Percentiles rank a stretch among this genome's conserved stretches.
These are phyloP conservation scores for Periconia digitata DNA, from an alignment of 2,329 filamentous ascomycete species.

Conservation along the genomic window DNA sequence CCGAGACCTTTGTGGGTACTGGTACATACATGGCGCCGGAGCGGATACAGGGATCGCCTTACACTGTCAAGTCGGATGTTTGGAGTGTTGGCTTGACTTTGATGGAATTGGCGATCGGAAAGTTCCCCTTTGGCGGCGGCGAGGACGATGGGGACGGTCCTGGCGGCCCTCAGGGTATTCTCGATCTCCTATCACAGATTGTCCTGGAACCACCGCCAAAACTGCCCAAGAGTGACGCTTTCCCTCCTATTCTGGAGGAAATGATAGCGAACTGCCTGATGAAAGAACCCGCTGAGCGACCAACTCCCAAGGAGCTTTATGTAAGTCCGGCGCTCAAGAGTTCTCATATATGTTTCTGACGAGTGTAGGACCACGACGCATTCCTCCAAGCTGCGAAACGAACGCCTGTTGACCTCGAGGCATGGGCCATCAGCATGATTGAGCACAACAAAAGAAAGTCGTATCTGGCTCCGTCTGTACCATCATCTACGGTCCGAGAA, in stretches of 20 bases:
- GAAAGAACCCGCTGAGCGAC: constrained; percentile 85
- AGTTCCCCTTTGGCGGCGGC: constrained; percentile 92
- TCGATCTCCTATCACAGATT: constrained; percentile 95
- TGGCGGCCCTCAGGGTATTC: constrained; percentile 82
- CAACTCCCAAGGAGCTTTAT: constrained; percentile 90
- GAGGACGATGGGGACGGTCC: constrained; percentile 68
- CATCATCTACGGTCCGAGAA: constrained; percentile 57
- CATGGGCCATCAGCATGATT: constrained; percentile 93
- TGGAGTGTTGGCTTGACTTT: constrained; percentile 96
- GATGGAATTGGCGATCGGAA: constrained; percentile 97
- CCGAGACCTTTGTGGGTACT: constrained; percentile 96
- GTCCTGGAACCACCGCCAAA: constrained; percentile 93
- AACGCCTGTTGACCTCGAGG: constrained; percentile 88
- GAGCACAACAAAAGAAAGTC: constrained; percentile 95
- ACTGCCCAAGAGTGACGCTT: constrained; percentile 95
- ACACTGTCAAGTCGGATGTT: constrained; percentile 97
- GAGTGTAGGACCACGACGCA: constrained; percentile 76
- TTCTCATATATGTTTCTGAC: not conserved
- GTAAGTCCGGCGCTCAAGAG: constrained; percentile 56
- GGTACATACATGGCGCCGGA: constrained; percentile 99
- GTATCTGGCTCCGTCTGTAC: constrained; percentile 79
- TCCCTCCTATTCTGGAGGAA: constrained; percentile 90
- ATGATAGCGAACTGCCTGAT: constrained; percentile 95
- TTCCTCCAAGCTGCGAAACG: constrained; percentile 96
- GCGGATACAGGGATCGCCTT: constrained; percentile 93